phyloP scores from a whole-genome alignment of 768 basidiomycete genomes.

The Kwoniella sp. region DNA sequence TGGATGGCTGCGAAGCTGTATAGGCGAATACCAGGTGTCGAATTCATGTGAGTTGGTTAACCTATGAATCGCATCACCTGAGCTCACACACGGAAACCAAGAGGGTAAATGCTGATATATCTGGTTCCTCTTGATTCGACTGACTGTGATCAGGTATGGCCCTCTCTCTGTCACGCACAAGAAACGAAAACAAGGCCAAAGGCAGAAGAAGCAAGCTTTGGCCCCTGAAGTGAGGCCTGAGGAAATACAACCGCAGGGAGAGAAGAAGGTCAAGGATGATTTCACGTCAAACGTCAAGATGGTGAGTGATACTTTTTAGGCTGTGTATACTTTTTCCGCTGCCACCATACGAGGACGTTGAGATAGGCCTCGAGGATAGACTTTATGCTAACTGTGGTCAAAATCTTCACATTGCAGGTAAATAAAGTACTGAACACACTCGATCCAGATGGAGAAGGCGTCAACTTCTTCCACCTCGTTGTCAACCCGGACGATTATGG shows the following conservation, averaged over 20 bases:
- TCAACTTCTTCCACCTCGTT: constrained; percentile 84
- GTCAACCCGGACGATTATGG: constrained; percentile 87
- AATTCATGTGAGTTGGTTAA: constrained; percentile 91
- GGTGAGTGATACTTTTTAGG: constrained; percentile 16
- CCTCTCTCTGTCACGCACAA: constrained; percentile 85
- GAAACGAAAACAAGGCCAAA: constrained; percentile 65
- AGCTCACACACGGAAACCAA: no score
- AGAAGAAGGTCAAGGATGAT: constrained; percentile 25
- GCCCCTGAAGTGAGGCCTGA: constrained; percentile 69
- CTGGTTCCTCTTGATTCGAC: no score
- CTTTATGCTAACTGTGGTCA: no score
- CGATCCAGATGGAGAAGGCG: constrained; percentile 51
- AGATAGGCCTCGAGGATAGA: no score
- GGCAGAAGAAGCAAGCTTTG: constrained; percentile 72
- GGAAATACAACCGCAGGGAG: constrained; percentile 58
- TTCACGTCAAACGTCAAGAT: constrained; percentile 20
- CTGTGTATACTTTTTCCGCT: no score
- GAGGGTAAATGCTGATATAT: not conserved
- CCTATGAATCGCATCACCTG: no score
- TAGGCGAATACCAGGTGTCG: constrained; percentile 73
- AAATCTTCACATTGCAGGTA: constrained; percentile 59
- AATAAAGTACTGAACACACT: constrained; percentile 62
- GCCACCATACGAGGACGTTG: no score
- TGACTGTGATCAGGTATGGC: constrained; percentile 68
- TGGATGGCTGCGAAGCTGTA: constrained; percentile 79